phyloP scores from a whole-genome alignment of 495 filamentous ascomycete species.

The Aspergillus mulundensis region DNA sequence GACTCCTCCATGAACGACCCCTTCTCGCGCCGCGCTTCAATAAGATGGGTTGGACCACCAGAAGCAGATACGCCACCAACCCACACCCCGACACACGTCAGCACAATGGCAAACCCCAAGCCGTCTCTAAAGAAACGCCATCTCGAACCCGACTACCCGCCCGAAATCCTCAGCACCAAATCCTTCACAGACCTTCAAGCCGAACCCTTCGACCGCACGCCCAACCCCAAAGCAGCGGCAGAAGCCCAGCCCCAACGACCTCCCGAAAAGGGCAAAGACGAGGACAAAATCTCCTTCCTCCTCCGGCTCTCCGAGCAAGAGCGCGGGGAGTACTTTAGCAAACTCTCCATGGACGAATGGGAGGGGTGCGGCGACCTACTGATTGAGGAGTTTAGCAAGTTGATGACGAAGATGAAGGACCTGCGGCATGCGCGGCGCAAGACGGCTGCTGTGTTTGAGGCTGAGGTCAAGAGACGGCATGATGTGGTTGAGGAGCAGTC shows the following conservation, averaged over 20 bases:
- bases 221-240: constrained; percentile 16
- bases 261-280: constrained; percentile 3
- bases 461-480: constrained; percentile 55
- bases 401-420: constrained; percentile 61
- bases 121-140: constrained; percentile 26
- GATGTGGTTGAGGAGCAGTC: constrained; percentile 34
- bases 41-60: constrained; percentile 12
- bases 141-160: constrained; percentile 41
- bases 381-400: constrained; percentile 59
- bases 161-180: constrained; percentile 39
- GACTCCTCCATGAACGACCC: constrained; percentile 33
- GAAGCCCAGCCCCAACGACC: constrained; percentile 8
- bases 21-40: constrained; percentile 25
- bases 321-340: constrained; percentile 60
- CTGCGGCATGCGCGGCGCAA: constrained; percentile 62
- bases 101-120: not conserved
- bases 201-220: constrained; percentile 42
- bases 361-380: constrained; percentile 81
- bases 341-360: constrained; percentile 68
- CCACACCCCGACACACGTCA: not conserved
- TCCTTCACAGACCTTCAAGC: constrained; percentile 41
- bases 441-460: constrained; percentile 63
- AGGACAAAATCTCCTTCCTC: constrained; percentile 30
- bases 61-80: constrained; percentile 4
- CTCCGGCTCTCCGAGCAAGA: constrained; percentile 32